Evolutionary conservation across 1,284 basidiomycete genomes (phyloP).

Genomic region (Ustilago trichophora): DNA sequence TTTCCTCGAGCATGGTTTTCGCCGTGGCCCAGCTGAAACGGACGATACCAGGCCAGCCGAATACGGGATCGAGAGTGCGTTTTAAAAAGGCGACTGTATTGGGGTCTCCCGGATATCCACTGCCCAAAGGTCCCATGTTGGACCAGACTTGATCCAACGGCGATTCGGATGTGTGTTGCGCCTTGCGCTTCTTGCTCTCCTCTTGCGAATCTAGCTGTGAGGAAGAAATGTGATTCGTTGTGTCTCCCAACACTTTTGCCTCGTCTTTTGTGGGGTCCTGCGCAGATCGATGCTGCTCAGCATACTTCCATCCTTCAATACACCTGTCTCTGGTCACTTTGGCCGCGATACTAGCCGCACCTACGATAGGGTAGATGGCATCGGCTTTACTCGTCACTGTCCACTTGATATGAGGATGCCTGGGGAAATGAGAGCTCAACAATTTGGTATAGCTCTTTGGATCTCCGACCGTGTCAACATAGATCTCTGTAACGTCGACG

Average conservation of each 20-base stretch:
- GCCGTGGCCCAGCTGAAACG: constrained; percentile 97
- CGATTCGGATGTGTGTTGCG: neutral
- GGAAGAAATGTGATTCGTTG: constrained; percentile 7
- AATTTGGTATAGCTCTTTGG: constrained; percentile 79
- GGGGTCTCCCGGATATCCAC: constrained; percentile 74
- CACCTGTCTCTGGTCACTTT: constrained; percentile 95
- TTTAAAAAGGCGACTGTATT: constrained; percentile 89
- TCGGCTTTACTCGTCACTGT: constrained; percentile 94
- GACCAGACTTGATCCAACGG: no score
- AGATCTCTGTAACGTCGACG: constrained; percentile 87
- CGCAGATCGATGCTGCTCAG: no score
- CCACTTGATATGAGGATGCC: constrained; percentile 71
- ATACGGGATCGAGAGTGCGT: constrained; percentile 81
- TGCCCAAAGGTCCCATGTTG: constrained; percentile 23
- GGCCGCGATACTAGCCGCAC: constrained; percentile 93
- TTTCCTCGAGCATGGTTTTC: constrained; percentile 83
- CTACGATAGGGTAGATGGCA: constrained; percentile 93
- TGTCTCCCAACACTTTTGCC: constrained; percentile 14
- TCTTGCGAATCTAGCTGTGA: constrained; percentile 15
- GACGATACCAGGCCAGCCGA: constrained; percentile 89
- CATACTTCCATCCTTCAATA: constrained; percentile 80
- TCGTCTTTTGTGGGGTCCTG: no score
- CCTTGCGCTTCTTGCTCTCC: constrained; percentile 13
- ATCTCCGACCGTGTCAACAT: constrained; percentile 92
- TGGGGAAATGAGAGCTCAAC: constrained; percentile 52